Conservation (phyloP, 495 filamentous ascomycete species). For the Articulospora tetracladia region DNA sequence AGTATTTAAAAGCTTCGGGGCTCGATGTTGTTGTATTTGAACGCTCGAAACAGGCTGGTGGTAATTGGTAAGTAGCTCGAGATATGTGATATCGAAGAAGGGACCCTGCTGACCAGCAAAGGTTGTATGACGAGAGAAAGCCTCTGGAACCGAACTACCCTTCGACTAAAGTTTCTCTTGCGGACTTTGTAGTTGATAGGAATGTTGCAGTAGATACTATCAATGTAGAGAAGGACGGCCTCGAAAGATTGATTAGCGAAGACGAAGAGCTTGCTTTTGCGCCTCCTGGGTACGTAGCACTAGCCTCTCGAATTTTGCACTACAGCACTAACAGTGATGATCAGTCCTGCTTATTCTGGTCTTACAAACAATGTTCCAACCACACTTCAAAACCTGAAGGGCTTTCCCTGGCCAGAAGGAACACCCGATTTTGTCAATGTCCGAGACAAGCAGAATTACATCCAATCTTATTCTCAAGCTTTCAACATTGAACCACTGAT, state of each 20-base stretch:
- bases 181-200: conserved; percentile 13
- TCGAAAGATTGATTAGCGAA: neutral
- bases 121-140: conserved; percentile 52
- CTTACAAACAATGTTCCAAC: conserved; percentile 65
- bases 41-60: conserved; percentile 52
- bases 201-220: neutral
- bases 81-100: neutral
- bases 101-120: conserved; percentile 1
- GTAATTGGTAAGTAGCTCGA: conserved; percentile 50
- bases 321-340: neutral
- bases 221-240: neutral
- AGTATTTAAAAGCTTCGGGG: conserved; percentile 54
- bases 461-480: conserved; percentile 49
- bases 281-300: conserved; percentile 37
- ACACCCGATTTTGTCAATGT: conserved; percentile 56
- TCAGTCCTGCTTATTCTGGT: conserved; percentile 53
- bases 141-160: conserved; percentile 57
- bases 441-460: conserved; percentile 50
- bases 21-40: conserved; percentile 64
- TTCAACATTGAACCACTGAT: conserved; percentile 46
- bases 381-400: conserved; percentile 50
- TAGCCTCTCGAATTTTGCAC: neutral
- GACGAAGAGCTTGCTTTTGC: conserved; percentile 38
- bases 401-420: conserved; percentile 57
- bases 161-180: conserved; percentile 24